Percentiles rank a stretch among this genome's conserved stretches.
Conservation (phyloP, 164 flowering plant species). For the Houttuynia cordata region DNA sequence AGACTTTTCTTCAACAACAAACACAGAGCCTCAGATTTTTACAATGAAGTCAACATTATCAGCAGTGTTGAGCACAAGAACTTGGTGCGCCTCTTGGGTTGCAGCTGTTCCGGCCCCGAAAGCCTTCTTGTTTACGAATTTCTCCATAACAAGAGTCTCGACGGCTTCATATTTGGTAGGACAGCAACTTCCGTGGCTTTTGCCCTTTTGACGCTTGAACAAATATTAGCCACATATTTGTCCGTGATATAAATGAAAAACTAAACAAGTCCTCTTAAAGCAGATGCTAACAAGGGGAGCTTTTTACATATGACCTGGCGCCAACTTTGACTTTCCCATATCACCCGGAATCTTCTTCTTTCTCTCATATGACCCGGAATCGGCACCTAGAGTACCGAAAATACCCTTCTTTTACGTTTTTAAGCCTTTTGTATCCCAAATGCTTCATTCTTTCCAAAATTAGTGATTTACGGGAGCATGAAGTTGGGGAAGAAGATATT, state of each 20-base stretch:
- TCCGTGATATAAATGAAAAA: background rate
- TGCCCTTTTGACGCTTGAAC: background rate
- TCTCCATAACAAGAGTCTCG: slow-evolving; percentile 46
- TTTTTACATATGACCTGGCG: no score
- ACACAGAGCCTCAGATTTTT: slow-evolving; percentile 22
- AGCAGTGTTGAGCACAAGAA: slow-evolving; percentile 46
- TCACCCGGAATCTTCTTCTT: no score
- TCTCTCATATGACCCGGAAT: no score
- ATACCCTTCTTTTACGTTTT: no score
- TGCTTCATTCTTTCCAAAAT: no score
- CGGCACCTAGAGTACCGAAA: no score
- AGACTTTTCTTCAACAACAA: slow-evolving; percentile 29
- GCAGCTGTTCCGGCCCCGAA: slow-evolving; percentile 30
- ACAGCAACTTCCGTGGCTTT: background rate
- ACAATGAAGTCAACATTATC: slow-evolving; percentile 47
- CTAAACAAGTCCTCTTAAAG: no score
- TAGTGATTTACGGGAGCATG: no score
- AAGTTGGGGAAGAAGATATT: no score
- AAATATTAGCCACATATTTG: background rate
- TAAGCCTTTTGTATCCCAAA: no score
- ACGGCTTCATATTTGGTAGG: slow-evolving; percentile 46
- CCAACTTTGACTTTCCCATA: no score
- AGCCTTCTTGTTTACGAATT: slow-evolving; percentile 53
- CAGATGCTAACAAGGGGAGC: slow-evolving; percentile 58
- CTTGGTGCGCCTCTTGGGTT: slow-evolving; percentile 53